Evolutionary conservation across 495 filamentous ascomycete species (phyloP).

Genomic region (Podospora bellae-mahoneyi): DNA sequence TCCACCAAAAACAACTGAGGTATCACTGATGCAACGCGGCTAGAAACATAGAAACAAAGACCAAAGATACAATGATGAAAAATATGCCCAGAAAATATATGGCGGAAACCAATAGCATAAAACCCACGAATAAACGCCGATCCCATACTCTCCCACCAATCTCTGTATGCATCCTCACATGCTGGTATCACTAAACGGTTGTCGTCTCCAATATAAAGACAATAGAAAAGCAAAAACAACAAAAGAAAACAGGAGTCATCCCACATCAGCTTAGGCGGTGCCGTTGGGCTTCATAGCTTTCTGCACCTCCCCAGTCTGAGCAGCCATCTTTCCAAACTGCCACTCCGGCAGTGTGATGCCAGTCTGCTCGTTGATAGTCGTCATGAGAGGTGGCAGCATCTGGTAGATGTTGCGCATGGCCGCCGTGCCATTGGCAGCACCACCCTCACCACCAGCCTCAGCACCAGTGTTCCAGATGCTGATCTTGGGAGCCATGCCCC

Average conservation of each 20-base stretch:
- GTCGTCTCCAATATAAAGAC: neutral
- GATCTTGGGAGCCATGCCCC: slow-evolving; percentile 81
- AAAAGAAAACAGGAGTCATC: neutral
- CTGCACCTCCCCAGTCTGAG: slow-evolving; percentile 29
- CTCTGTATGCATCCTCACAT: neutral
- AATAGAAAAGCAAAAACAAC: neutral
- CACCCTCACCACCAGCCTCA: slow-evolving; percentile 34
- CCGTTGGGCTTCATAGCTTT: slow-evolving; percentile 16
- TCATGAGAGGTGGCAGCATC: slow-evolving; percentile 71
- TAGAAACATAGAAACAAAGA: neutral
- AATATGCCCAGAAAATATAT: neutral
- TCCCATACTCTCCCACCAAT: neutral
- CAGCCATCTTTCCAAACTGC: slow-evolving; percentile 54
- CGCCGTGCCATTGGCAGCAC: slow-evolving; percentile 33
- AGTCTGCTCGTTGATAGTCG: slow-evolving; percentile 80
- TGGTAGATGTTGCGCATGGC: slow-evolving; percentile 62
- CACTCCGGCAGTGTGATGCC: slow-evolving; percentile 72
- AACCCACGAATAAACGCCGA: neutral
- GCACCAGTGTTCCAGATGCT: slow-evolving; percentile 79
- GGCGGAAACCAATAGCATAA: neutral
- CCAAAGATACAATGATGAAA: neutral
- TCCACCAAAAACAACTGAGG: slow-evolving; percentile 1
- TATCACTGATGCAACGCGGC: neutral
- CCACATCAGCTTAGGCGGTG: slow-evolving; percentile 10
- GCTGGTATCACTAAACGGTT: neutral